Evolutionary conservation across 2,329 filamentous ascomycete species (phyloP), one percentile per base, ranked within the genome.

Genomic region (Ceratocystis variospora): DNA sequence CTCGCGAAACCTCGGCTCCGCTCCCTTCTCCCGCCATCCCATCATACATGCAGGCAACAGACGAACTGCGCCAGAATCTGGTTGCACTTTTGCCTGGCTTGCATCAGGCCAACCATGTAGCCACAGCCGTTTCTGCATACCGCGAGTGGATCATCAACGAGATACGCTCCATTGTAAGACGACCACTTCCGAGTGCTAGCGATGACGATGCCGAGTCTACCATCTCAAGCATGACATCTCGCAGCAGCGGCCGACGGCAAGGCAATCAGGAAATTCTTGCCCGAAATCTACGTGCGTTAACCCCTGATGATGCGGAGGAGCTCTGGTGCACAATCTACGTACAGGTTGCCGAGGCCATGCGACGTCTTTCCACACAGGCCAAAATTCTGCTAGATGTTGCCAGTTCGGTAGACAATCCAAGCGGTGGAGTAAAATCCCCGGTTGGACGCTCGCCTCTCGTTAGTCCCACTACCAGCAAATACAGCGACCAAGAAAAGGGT

Each of bases 321-420:
- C 83, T 97, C 71, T 81, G 97, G 15, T 79, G 85, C 37, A 89
- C 85, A 67, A 88, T 96, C 17, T 99, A 97, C 72, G 87, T 91
- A 19, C 86, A 88, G 44, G 87, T 96, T 7, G 88, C 93, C 3
- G 94, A 99, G 77, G 89, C 89, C 2, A 75, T 99, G 61, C 82
- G 94, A 66, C 83, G 94, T 71, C 78, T 96, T 6, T 90, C 90
- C 19, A 92, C 90, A 0, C 93, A 97, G 73, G 88, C 94, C 66
- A 99, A 99, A 74, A 86, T 97, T 8, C 77, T 99, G n/a, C 80
- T 99, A 8, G 94, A 99, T 74, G 89, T 96, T 22, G 94, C 92
- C 0, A 96, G 91, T 73, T 87, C 84, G 12, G 80, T 89, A 63
- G 75, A 70, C 1, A 76, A 77, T 12, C 68, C 67, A 1, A 37